Conservation (phyloP, 768 basidiomycete species). For the Mycena maculata region DNA sequence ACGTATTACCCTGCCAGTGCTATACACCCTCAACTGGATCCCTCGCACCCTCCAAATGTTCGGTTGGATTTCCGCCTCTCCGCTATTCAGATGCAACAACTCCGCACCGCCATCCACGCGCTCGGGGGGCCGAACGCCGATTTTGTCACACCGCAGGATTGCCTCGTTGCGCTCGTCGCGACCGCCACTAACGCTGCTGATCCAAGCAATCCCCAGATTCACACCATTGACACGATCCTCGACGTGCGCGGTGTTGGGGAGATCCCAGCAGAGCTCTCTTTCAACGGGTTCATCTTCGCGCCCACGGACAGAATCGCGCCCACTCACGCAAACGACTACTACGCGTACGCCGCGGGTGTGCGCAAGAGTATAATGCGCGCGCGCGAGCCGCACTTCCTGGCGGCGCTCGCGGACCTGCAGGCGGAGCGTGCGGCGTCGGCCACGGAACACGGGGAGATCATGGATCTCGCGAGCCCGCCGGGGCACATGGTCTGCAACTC, state of each 20-base stretch:
- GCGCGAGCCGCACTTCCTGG: conserved; percentile 4
- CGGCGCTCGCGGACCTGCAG: conserved; percentile 20
- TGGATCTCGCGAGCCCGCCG: conserved; percentile 25
- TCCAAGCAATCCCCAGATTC: not conserved
- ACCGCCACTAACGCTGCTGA: conserved; percentile 23
- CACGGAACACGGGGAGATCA: conserved; percentile 10
- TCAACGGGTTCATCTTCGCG: conserved; percentile 22
- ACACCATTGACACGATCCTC: conserved; percentile 21
- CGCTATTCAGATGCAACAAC: not conserved
- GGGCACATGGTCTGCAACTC: conserved; percentile 21
- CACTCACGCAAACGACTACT: not conserved
- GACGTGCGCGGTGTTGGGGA: conserved; percentile 21
- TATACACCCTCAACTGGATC: conserved; percentile 10
- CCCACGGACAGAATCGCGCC: conserved; percentile 14
- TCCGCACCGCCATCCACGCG: conserved; percentile 12
- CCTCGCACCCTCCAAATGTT: not conserved
- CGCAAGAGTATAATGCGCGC: conserved; percentile 14
- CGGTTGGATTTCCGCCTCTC: conserved; percentile 21
- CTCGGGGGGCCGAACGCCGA: conserved; percentile 1
- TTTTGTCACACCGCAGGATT: conserved; percentile 17
- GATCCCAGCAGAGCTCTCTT: conserved; percentile 5
- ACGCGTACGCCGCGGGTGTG: conserved; percentile 15
- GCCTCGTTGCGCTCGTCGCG: conserved; percentile 23
- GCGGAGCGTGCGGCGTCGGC: conserved; percentile 10
- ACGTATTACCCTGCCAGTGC: conserved; percentile 6